Evolutionary conservation across 2,329 filamentous ascomycete genomes (phyloP), one percentile per base, ranked within the genome.

Genomic region (Monascus ruber): DNA sequence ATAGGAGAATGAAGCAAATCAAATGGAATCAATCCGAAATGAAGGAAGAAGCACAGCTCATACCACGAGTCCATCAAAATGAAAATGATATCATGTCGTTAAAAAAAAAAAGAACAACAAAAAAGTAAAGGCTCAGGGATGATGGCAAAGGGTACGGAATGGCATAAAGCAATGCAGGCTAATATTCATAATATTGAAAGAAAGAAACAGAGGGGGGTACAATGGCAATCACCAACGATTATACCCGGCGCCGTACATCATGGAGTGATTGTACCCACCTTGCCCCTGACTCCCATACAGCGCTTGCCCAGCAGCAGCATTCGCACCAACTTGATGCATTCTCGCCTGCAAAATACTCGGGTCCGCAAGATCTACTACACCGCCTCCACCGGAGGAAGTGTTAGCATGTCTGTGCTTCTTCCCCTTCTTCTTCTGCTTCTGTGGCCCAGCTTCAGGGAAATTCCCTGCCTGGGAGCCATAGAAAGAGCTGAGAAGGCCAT

Each of bases 381-480:
- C 88, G 85, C 86, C 85, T 79, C 87, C 88, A 80, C 87, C 94
- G 81, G 89, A 96, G 85, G 88, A 94, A 89, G 89, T 95, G 86
- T 95, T 94, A 91, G 87, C 89, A 82, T 95, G 88, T 81, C 88
- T 93, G 77, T 95, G 89, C 86, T 95, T 95, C 81, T 94, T 95
- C 75, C 87, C 87, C 86, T 94, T 94, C 80, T 94, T 95, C 83
- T 94, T 94, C 79, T 93, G 87, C 81, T 94, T 93, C 72, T 85
- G 82, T 63, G 70, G 67, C 72, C 83, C 83, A 72, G 82, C 81
- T 65, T 94, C 87, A 80, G 88, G 84, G 72, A 85, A 86, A 70
- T 79, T 77, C 73, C 83, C 85, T 73, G 83, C 72, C 72, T 84
- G 83, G 63, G 79, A 74, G 71, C 83, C 85, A 74, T 93, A 93